Conservation (phyloP, 2,329 filamentous ascomycete genomes). For the Tolypocladium pustulatum region DNA sequence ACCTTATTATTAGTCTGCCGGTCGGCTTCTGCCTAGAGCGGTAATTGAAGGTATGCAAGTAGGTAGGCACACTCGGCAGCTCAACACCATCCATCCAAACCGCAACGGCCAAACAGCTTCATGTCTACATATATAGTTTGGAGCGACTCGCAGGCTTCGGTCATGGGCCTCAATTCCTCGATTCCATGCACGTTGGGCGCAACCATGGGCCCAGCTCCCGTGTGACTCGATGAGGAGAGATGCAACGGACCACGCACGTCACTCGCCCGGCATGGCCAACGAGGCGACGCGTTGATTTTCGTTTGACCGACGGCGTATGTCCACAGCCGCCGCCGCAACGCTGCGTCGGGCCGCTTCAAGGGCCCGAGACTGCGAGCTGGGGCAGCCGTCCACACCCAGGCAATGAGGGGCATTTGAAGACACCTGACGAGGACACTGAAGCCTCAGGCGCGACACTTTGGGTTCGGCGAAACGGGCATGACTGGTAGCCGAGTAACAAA, state of each 20-base stretch:
- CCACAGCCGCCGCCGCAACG: not conserved
- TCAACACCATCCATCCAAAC: too few relatives aligned
- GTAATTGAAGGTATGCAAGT: too few relatives aligned
- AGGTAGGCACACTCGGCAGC: too few relatives aligned
- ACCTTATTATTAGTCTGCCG: too few relatives aligned
- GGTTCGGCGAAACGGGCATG: not conserved
- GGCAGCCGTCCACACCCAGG: not conserved
- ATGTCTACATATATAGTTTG: too few relatives aligned
- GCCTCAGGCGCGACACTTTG: not conserved
- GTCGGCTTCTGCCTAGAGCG: too few relatives aligned
- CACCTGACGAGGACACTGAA: not conserved
- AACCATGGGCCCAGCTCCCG: not conserved
- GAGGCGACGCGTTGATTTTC: not conserved
- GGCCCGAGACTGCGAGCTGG: constrained; percentile 2
- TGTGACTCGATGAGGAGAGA: not conserved
- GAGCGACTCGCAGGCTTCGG: too few relatives aligned
- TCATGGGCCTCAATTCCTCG: not conserved
- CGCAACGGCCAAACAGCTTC: too few relatives aligned
- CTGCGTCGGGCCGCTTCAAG: not conserved
- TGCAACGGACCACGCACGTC: not conserved
- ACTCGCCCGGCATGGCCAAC: not conserved
- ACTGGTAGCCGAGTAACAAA: not conserved
- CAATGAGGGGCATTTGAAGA: not conserved
- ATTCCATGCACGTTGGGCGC: not conserved
- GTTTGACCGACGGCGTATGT: not conserved